phyloP scores from a whole-genome alignment of 768 basidiomycete genomes.

The Agaricus sinodeliciosus region DNA sequence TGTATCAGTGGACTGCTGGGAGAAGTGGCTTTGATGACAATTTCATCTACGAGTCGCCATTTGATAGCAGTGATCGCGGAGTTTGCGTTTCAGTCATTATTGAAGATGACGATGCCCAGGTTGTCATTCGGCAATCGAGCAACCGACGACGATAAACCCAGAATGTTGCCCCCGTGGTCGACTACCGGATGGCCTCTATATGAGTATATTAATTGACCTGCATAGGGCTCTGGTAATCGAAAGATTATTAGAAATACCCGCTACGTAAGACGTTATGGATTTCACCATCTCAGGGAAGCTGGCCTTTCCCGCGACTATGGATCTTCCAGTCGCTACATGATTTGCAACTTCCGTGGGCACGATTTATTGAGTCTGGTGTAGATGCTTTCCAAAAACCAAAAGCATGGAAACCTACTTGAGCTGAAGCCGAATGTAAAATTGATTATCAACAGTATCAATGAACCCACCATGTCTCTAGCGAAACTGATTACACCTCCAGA shows the following conservation, averaged over 20 bases:
- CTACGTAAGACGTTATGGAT: background rate
- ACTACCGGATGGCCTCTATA: constrained; percentile 36
- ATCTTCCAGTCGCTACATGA: constrained; percentile 28
- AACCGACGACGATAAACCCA: constrained; percentile 27
- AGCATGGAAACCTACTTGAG: constrained; percentile 33
- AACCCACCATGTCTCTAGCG: constrained; percentile 32
- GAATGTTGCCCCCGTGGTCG: constrained; percentile 36
- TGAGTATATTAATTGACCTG: constrained; percentile 30
- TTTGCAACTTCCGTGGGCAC: constrained; percentile 29
- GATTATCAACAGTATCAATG: background rate
- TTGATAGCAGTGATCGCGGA: constrained; percentile 28
- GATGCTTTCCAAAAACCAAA: constrained; percentile 31
- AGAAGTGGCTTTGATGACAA: constrained; percentile 15
- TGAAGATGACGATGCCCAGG: constrained; percentile 30
- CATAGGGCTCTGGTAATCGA: constrained; percentile 24
- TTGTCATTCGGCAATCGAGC: constrained; percentile 30
- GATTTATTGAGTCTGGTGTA: constrained; percentile 28
- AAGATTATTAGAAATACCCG: background rate
- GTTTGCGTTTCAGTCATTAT: constrained; percentile 29
- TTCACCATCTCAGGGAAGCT: constrained; percentile 29
- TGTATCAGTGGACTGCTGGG: constrained; percentile 18
- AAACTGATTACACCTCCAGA: constrained; percentile 34
- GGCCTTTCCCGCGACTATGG: constrained; percentile 28
- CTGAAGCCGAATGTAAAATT: constrained; percentile 5
- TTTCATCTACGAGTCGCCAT: constrained; percentile 29